Conservation (phyloP, 2,329 filamentous ascomycete species). For the Cylindrodendrum hubeiense region DNA sequence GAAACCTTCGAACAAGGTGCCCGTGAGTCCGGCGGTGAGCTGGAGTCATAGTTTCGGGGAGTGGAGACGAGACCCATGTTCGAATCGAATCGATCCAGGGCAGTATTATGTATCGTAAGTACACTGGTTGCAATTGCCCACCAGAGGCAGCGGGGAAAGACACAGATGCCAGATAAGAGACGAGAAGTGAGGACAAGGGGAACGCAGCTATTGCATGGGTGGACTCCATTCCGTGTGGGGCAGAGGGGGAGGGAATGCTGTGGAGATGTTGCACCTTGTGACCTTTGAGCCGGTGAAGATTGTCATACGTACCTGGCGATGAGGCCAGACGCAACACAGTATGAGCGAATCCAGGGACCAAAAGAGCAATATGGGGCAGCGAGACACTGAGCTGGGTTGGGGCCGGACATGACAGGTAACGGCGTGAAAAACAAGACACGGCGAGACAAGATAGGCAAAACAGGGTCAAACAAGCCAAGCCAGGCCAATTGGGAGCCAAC, state of each 20-base stretch:
- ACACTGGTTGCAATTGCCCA: not conserved
- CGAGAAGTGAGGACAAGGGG: not conserved
- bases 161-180: not conserved
- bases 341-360: not conserved
- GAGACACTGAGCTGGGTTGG: not conserved
- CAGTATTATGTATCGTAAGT: not conserved
- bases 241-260: conserved; percentile 11
- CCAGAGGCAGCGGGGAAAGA: not conserved
- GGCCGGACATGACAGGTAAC: not conserved
- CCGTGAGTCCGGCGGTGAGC: conserved; percentile 20
- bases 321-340: not conserved
- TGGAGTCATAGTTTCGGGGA: conserved; percentile 10
- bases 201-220: not conserved
- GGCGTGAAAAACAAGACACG: not conserved
- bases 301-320: conserved; percentile 1
- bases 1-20: not conserved
- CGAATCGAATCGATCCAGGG: not conserved
- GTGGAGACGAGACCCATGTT: conserved; percentile 4
- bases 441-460: not conserved
- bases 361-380: not conserved
- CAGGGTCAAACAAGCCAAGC: not conserved
- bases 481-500: not conserved
- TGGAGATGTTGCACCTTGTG: conserved; percentile 19
- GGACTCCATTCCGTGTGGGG: conserved; percentile 11
- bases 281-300: not conserved